Percentiles rank a stretch among this genome's conserved stretches.
Conservation (phyloP, 176 grass and related monocot genomes). For the Cenchrus americanus region DNA sequence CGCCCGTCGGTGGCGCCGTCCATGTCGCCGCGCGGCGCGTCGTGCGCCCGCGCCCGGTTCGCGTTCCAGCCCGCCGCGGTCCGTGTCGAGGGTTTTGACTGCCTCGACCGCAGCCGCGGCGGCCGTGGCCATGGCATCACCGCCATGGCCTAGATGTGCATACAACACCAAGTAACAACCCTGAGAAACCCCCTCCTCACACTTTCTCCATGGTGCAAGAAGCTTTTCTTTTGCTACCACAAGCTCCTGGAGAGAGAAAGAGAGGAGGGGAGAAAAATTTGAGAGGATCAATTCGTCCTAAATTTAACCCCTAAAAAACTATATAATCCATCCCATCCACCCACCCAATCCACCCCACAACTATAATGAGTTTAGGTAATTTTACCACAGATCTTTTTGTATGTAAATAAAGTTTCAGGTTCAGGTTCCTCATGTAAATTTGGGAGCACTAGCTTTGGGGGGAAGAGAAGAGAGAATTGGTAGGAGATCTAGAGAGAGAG, state of each 20-base stretch:
- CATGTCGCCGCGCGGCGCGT: constrained; percentile 49
- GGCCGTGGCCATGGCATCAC: constrained; percentile 74
- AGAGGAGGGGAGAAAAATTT: constrained; percentile 18
- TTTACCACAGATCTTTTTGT: constrained; percentile 59
- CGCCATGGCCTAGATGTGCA: constrained; percentile 78
- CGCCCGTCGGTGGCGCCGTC: constrained; percentile 22
- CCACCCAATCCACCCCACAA: constrained; percentile 33
- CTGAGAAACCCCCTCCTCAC: background rate
- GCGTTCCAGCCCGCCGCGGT: constrained; percentile 70
- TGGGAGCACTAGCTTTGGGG: constrained; percentile 45
- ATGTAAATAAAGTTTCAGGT: constrained; percentile 65
- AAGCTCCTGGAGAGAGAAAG: background rate
- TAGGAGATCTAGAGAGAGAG: constrained; percentile 46
- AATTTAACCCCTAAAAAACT: constrained; percentile 58
- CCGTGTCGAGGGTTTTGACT: constrained; percentile 97
- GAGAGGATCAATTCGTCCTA: constrained; percentile 41
- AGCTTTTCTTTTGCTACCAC: constrained; percentile 20
- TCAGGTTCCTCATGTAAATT: constrained; percentile 56
- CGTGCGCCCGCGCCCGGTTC: constrained; percentile 61
- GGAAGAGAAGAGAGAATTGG: background rate
- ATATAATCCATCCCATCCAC: constrained; percentile 48
- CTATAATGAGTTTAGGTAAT: constrained; percentile 59
- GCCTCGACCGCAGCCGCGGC: constrained; percentile 72
- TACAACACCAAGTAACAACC: constrained; percentile 57
- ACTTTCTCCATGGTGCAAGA: constrained; percentile 9